Conservation (phyloP, 1,284 basidiomycete genomes). For the Leccinum proliferum region DNA sequence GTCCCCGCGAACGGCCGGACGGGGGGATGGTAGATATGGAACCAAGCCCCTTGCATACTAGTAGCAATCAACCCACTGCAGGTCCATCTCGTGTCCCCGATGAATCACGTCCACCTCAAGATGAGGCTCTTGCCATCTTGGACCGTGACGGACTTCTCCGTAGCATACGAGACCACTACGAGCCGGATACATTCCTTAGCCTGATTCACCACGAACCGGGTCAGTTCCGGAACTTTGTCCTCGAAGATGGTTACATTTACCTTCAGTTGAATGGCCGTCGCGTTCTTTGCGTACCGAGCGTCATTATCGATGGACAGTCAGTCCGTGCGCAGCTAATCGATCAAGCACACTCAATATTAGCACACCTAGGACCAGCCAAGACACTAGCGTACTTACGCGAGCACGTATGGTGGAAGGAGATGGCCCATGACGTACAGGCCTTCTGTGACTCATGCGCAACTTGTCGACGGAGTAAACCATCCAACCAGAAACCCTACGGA, state of each 20-base stretch:
- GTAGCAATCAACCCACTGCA: too few species aligned
- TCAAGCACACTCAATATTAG: background rate
- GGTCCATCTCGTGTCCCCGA: too few species aligned
- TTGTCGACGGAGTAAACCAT: background rate
- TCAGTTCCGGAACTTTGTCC: slow-evolving; percentile 23
- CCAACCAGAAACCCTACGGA: background rate
- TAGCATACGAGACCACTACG: slow-evolving; percentile 13
- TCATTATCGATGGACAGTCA: background rate
- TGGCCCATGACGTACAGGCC: background rate
- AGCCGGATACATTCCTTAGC: slow-evolving; percentile 22
- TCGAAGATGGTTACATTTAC: slow-evolving; percentile 22
- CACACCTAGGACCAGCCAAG: background rate
- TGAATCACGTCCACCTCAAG: too few species aligned
- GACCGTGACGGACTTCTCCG: background rate
- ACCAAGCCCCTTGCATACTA: too few species aligned
- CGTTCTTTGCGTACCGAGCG: background rate
- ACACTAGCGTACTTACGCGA: background rate
- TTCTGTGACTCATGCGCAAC: background rate
- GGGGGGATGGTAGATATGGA: background rate
- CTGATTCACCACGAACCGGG: slow-evolving; percentile 18
- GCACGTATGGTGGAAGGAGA: background rate
- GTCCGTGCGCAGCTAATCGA: background rate
- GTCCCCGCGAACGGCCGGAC: slow-evolving; percentile 4
- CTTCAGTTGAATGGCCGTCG: background rate
- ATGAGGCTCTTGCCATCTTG: background rate